Base-by-base conservation (phyloP, 2,329 filamentous ascomycete genomes). In the Ceratocystis diversiconidia region DNA sequence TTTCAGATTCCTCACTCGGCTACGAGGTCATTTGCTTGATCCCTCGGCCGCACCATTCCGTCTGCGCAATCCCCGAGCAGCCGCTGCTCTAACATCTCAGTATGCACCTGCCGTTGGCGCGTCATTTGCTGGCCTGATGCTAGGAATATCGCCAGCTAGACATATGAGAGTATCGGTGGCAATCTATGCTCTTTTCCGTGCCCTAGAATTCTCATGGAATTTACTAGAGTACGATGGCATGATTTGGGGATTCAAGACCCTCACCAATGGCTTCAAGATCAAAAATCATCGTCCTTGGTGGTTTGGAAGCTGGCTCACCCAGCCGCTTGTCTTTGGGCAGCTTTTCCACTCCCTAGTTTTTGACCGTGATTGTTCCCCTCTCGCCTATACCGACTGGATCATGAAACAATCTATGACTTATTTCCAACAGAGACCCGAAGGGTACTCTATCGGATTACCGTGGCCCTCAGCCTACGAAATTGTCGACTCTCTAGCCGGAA, bases 101-200 rank as follows among this genome's bases (percentile, higher is more conserved):
- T 88, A 91, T 73, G 89, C 92, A 0, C 92, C 92, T 0, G 91
- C 92, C 1, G 81, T 96, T n/a, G 94, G 92, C 10, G 92, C 92
- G 5, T 91, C 89, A 71, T 75, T 96, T 61, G 90, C 92, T 0
- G 92, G 92, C 2, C 81, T 95, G 62, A 87, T 89, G 62, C 79
- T 97, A 19, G 89, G 89, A 6, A 82, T 95, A 8, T 89, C 85
- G 69, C 79, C 92, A 72, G 70, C 83, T 0, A 75, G 78, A 69
- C 80, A 83, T 72, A 74, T 94, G 70, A 85, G 94, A 62, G 79
- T 92, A 64, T 90, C 89, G 0, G 82, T 94, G 60, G 86, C 90
- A 15, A 89, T 97, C 68, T 95, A 92, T 73, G 79, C 86, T 65
- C 80, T 90, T 68, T 92, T 90, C 70, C 83, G 90, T 62, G 89